Evolutionary conservation across 768 basidiomycete genomes (phyloP).

Genomic region (Termitomyces sp.): DNA sequence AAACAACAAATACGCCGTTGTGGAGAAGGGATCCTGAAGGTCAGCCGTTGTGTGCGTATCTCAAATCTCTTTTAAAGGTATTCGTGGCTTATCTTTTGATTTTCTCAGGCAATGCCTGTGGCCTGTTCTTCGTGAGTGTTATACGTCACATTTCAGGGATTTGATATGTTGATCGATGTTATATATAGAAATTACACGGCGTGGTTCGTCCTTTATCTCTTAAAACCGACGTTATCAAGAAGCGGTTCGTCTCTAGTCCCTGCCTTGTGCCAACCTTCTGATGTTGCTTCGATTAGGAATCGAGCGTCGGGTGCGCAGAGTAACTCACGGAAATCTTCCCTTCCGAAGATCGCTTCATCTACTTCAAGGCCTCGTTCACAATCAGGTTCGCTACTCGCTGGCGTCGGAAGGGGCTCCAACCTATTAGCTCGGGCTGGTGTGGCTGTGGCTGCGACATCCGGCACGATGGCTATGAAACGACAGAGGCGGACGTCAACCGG

Average conservation of each 20-base stretch:
- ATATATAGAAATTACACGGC: conserved; percentile 83
- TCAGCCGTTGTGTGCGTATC: conserved; percentile 75
- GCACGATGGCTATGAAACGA: conserved; percentile 59
- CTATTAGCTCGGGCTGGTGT: conserved; percentile 16
- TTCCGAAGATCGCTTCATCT: conserved; percentile 76
- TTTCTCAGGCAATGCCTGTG: conserved; percentile 77
- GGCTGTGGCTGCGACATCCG: conserved; percentile 24
- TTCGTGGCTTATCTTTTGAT: conserved; percentile 13
- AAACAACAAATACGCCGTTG: conserved; percentile 90
- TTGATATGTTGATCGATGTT: conserved; percentile 6
- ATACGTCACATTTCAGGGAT: not conserved
- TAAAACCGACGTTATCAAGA: conserved; percentile 98
- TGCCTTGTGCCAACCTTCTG: conserved; percentile 7
- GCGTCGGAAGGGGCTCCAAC: conserved; percentile 26
- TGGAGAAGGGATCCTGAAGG: conserved; percentile 94
- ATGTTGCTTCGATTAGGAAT: conserved; percentile 42
- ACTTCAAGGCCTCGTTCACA: conserved; percentile 71
- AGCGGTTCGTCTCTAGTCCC: conserved; percentile 48
- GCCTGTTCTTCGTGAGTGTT: conserved; percentile 80
- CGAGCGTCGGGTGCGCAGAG: conserved; percentile 75
- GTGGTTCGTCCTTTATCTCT: conserved; percentile 91
- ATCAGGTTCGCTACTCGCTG: conserved; percentile 50
- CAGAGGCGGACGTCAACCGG: conserved; percentile 75
- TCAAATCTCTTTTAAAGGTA: not conserved
- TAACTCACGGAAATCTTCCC: conserved; percentile 55